phyloP scores from a whole-genome alignment of 495 filamentous ascomycete genomes.

The Penicillium coprophilum region DNA sequence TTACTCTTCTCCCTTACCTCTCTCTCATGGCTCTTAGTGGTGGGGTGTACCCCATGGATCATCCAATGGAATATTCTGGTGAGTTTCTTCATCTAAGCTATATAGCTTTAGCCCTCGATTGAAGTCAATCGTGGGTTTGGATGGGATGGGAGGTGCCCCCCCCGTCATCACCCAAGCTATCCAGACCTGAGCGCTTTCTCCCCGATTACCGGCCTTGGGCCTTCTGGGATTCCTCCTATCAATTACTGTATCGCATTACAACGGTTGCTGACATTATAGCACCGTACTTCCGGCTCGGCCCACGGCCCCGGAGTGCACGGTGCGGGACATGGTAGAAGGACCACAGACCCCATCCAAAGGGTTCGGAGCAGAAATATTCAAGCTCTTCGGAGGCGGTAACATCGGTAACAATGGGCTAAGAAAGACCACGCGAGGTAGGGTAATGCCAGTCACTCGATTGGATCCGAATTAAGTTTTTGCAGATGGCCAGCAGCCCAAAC shows the following conservation, averaged over 20 bases:
- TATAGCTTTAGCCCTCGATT: too few species aligned
- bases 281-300: conserved; percentile 13
- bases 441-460: conserved; percentile 1
- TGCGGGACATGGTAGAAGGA: conserved; percentile 24
- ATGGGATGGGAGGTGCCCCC: too few species aligned
- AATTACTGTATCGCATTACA: too few species aligned
- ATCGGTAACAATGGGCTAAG: conserved; percentile 18
- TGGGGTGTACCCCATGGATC: conserved; percentile 30
- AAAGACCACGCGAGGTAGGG: conserved; percentile 40
- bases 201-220: neutral
- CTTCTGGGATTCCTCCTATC: neutral
- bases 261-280: conserved; percentile 5
- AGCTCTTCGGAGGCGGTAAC: conserved; percentile 31
- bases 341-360: conserved; percentile 28
- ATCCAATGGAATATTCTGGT: conserved; percentile 26
- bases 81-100: too few species aligned
- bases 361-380: conserved; percentile 39
- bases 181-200: neutral
- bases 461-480: conserved; percentile 4
- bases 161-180: too few species aligned
- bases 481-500: conserved; percentile 87
- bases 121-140: too few species aligned
- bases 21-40: conserved; percentile 21
- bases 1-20: conserved; percentile 7
- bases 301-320: conserved; percentile 18